Evolutionary conservation across 2,329 filamentous ascomycete genomes (phyloP), one percentile per base, ranked within the genome.

Genomic region (Apiospora marii): DNA sequence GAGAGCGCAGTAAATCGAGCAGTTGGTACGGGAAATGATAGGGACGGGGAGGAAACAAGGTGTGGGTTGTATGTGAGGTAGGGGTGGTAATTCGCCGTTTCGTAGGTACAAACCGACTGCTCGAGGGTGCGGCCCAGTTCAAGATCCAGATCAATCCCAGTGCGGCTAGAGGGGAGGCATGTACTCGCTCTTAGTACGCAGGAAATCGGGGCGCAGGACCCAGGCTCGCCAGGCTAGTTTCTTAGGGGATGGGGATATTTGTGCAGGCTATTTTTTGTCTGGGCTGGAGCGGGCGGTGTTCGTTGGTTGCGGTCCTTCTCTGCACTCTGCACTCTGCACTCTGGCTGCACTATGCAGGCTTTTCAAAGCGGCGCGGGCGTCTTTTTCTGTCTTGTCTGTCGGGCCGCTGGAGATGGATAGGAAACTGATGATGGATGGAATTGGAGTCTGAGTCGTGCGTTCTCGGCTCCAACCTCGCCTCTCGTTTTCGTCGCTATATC

Each of bases 21-120:
- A 70, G 48, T 51, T 58, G 48, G 46, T 22, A 30, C 34, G 69
- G 72, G 71, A 73, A 67, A 70, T 70, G 58, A 71, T 72, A 72
- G 71, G 51, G 68, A 73, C 43, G 70, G 70, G 70, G 69, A 70
- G 71, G 68, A 73, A 72, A 70, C 72, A 73, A 71, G 72, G 72
- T 73, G 70, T 70, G 68, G 68, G 72, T 71, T 53, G 49, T 53
- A 71, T 51, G 68, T 70, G 70, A 46, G 41, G 61, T 71, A 71
- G 53, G 61, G 68, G 72, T 71, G 48, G 49, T 70, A 68, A 70
- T 70, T 70, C 67, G 70, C 67, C 64, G 69, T 49, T 64, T 67
- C 51, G 71, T 67, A 73, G 72, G 72, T 70, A 70, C 72, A 71
- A 68, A 46, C 68, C 71, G 64, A 70, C 67, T 68, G 67, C 53